A percentile compares a stretch with the other conserved stretches of the same genome.
phyloP scores from a whole-genome alignment of 495 filamentous ascomycete species.

The Baudoinia panamericana region DNA sequence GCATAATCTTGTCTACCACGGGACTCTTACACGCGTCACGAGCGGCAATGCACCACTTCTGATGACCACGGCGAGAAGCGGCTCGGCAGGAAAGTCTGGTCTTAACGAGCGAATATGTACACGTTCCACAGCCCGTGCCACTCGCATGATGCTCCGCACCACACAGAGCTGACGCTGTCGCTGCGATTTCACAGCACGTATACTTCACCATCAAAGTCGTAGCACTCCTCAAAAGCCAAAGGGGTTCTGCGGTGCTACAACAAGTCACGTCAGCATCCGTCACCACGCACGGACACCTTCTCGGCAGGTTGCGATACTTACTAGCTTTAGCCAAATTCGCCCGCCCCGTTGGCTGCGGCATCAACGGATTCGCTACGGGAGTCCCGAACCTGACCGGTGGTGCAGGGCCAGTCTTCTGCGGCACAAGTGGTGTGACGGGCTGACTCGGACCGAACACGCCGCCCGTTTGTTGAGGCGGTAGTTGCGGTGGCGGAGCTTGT shows the following conservation, averaged over 20 bases:
- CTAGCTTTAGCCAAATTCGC: conserved; percentile 89
- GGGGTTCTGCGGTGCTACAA: conserved; percentile 72
- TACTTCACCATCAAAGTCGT: too few species aligned
- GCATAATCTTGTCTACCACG: too few species aligned
- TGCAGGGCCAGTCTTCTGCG: conserved; percentile 89
- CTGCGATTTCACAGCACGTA: too few species aligned
- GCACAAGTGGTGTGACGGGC: conserved; percentile 42
- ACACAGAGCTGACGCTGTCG: too few species aligned
- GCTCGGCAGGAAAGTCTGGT: too few species aligned
- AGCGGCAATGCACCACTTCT: too few species aligned
- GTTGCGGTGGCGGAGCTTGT: conserved; percentile 27
- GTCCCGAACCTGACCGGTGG: conserved; percentile 79
- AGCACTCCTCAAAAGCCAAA: conserved; percentile 57
- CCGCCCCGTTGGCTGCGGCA: conserved; percentile 81
- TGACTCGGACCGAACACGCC: conserved; percentile 20
- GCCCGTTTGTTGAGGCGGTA: conserved; percentile 20
- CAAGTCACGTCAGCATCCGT: conserved; percentile 16
- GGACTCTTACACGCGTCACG: too few species aligned
- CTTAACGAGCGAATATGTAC: too few species aligned
- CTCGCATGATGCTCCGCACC: too few species aligned
- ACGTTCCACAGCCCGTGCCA: too few species aligned
- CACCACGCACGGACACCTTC: neutral
- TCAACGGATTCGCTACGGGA: conserved; percentile 56
- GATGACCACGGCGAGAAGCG: too few species aligned
- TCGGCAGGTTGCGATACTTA: conserved; percentile 43